Evolutionary conservation across 1,284 basidiomycete species (phyloP), one percentile per base, ranked within the genome.

Genomic region (Bjerkandera adusta): DNA sequence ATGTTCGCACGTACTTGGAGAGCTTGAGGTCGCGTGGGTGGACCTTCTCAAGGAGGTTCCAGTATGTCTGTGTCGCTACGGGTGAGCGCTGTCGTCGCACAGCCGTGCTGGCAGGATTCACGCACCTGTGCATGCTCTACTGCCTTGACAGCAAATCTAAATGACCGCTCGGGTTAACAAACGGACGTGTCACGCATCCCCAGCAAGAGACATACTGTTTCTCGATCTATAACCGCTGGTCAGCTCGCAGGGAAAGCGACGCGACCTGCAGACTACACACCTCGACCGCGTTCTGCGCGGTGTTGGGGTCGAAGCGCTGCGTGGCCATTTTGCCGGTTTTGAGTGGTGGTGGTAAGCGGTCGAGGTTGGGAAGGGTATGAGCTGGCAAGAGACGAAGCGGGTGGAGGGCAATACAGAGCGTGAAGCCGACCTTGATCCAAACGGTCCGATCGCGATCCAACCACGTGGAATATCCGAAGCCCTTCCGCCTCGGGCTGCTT

Each of bases 41-140:
- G 45, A 97, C 81, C 60, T 85, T 87, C 63, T 90, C 89, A 50
- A 98, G 73, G 39, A 99, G 77, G 65, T 93, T 95, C 89, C 95
- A 97, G 73, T 97, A 97, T 5, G 93, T 94, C 89, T 96, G 63
- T 11, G 25, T 29, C 13, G 20, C 37, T 12, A 21, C 22, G 10
- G 34, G 5, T 43, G 8, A 21, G 38, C 20, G 45, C 18, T 22
- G 22, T 26, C 10, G 22, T n/a, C 21, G 10, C 32, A 34, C 21
- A 13, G 3, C 25, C 20, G 15, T 34, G 10, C 40, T 7, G 24
- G 32, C 20, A 22, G n/a, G 22, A 36, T 15, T 22, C 5, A 22
- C 53, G 54, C 49, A 90, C 92, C 76, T 95, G 91, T 46, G 94
- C 90, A 58, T 97, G 92, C 65, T 97, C 93, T 50, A 98, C 94